Percentiles rank a stretch among this genome's conserved stretches.
Conservation (phyloP, 164 flowering plant genomes). For the Sedum album region DNA sequence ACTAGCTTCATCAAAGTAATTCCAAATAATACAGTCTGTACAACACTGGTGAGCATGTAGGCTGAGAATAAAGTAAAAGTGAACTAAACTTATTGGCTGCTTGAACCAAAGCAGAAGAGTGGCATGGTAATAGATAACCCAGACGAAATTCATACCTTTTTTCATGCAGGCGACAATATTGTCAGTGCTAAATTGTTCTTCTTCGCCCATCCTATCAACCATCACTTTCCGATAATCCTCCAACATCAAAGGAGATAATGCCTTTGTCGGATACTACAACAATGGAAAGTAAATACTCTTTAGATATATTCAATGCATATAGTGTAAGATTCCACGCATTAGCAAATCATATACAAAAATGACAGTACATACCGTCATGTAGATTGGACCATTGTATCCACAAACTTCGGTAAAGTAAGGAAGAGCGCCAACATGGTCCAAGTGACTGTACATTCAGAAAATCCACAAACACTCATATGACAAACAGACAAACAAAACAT, state of each 20-base stretch:
- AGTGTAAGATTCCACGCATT: too few species aligned
- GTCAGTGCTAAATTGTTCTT: conserved; percentile 56
- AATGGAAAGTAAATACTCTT: neutral
- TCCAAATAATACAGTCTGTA: too few species aligned
- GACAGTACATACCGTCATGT: conserved; percentile 70
- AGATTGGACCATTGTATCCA: conserved; percentile 84
- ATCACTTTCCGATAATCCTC: conserved; percentile 81
- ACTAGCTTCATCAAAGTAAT: too few species aligned
- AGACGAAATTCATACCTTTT: conserved; percentile 47
- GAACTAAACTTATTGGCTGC: too few species aligned
- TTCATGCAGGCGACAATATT: conserved; percentile 75
- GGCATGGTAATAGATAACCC: neutral
- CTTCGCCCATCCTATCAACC: conserved; percentile 79
- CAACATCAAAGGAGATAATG: conserved; percentile 82
- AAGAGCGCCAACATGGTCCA: conserved; percentile 95
- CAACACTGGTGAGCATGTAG: too few species aligned
- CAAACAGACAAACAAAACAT: neutral
- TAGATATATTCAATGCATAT: too few species aligned
- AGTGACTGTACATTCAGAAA: conserved; percentile 43
- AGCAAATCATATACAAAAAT: too few species aligned
- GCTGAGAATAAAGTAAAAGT: too few species aligned
- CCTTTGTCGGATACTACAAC: conserved; percentile 85
- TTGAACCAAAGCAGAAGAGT: too few species aligned
- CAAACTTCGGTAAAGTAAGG: conserved; percentile 93
- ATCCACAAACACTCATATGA: neutral